Conservation (phyloP, 768 basidiomycete species). For the Lyophyllum shimeji region DNA sequence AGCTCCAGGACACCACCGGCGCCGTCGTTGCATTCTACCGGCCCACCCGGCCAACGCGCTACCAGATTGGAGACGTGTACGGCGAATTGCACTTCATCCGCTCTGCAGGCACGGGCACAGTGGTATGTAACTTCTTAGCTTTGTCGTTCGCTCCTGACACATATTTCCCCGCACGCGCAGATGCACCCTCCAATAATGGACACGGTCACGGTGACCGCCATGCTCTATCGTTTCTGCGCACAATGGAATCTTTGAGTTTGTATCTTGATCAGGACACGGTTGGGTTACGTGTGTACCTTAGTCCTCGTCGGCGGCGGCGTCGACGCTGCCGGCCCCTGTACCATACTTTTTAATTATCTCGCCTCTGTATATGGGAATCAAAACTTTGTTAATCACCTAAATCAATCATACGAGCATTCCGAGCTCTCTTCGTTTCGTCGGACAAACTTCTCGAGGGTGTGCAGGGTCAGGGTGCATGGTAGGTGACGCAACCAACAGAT, state of each 20-base stretch:
- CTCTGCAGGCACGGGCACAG: constrained; percentile 75
- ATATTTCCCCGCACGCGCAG: constrained; percentile 39
- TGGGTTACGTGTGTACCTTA: neutral
- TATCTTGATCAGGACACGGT: neutral
- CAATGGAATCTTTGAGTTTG: constrained; percentile 45
- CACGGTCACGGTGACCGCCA: constrained; percentile 78
- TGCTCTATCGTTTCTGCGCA: constrained; percentile 80
- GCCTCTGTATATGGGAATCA: neutral
- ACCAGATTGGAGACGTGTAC: constrained; percentile 84
- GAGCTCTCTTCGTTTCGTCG: neutral
- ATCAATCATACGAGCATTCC: neutral
- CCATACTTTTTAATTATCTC: constrained; percentile 17
- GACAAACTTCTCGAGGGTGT: neutral
- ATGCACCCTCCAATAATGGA: constrained; percentile 92
- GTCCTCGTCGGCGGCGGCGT: neutral
- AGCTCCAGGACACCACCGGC: constrained; percentile 74
- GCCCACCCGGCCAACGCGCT: constrained; percentile 73
- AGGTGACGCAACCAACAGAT: constrained; percentile 7
- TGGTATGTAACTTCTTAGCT: constrained; percentile 48
- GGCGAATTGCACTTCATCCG: constrained; percentile 85
- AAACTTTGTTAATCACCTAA: neutral
- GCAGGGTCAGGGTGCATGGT: neutral
- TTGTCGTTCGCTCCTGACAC: constrained; percentile 10
- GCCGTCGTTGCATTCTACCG: constrained; percentile 79
- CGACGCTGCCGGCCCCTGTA: constrained; percentile 12